Conservation (phyloP, 1,139 yeast species). For the Geotrichum macrosporum region DNA sequence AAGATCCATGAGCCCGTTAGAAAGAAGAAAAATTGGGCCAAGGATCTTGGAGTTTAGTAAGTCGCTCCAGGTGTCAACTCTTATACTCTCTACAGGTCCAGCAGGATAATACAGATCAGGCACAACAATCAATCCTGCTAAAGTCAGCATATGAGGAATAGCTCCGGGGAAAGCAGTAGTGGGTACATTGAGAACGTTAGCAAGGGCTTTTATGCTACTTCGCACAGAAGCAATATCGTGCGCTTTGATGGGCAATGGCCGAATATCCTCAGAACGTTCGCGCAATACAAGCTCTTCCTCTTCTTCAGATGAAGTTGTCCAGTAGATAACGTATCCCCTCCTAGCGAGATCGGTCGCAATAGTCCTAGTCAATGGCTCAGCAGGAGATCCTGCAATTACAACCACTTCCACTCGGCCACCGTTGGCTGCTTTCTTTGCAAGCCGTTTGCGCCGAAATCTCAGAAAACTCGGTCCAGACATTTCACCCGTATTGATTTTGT, state of each 20-base stretch:
- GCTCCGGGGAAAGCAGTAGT: slow-evolving; percentile 51
- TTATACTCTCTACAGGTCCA: slow-evolving; percentile 63
- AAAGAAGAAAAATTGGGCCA: slow-evolving; percentile 50
- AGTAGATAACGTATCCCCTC: slow-evolving; percentile 75
- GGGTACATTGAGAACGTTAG: slow-evolving; percentile 42
- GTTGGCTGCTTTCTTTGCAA: slow-evolving; percentile 58
- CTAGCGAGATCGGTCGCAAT: slow-evolving; percentile 70
- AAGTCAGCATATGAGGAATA: slow-evolving; percentile 47
- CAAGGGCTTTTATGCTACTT: slow-evolving; percentile 43
- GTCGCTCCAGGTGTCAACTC: slow-evolving; percentile 51
- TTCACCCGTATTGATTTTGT: slow-evolving; percentile 21
- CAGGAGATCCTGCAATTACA: slow-evolving; percentile 69
- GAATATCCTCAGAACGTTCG: slow-evolving; percentile 52
- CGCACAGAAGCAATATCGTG: slow-evolving; percentile 37
- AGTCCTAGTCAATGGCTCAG: slow-evolving; percentile 66
- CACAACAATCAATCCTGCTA: slow-evolving; percentile 57
- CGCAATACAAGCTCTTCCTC: slow-evolving; percentile 58
- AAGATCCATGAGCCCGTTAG: slow-evolving; percentile 56
- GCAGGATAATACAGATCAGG: slow-evolving; percentile 64
- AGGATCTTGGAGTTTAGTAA: slow-evolving; percentile 46
- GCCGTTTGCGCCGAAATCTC: slow-evolving; percentile 37
- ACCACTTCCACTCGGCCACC: slow-evolving; percentile 77
- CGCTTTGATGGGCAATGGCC: slow-evolving; percentile 49
- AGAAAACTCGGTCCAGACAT: slow-evolving; percentile 19
- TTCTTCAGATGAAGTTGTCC: slow-evolving; percentile 62